A percentile compares a stretch with the other conserved stretches of the same genome.
These are phyloP conservation scores for Thymus quinquecostatus DNA, from an alignment of 257 asterid species.

Conservation along the genomic window DNA sequence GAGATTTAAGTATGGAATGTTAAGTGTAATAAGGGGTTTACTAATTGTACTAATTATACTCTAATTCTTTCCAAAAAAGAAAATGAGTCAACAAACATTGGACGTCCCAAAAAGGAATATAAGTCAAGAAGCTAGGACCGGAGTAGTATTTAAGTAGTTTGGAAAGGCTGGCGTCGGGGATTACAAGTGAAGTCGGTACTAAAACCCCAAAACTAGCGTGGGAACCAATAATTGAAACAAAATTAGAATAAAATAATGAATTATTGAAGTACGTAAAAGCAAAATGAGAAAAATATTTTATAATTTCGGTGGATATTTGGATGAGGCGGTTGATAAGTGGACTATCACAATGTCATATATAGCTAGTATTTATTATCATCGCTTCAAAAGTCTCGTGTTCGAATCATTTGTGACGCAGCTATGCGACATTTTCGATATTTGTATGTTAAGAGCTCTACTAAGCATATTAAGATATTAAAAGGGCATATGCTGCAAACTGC, in stretches of 20 bases:
- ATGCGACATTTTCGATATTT: too few relatives aligned
- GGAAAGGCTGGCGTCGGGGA: too few relatives aligned
- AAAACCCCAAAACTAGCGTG: background rate
- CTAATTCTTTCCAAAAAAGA: too few relatives aligned
- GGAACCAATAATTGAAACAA: constrained; percentile 1
- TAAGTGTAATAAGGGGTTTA: too few relatives aligned
- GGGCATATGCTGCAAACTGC: background rate
- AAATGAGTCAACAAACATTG: too few relatives aligned
- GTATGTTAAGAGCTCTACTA: too few relatives aligned
- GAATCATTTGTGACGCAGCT: too few relatives aligned
- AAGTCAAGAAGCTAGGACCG: too few relatives aligned
- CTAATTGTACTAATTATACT: too few relatives aligned
- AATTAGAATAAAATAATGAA: background rate
- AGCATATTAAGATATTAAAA: background rate
- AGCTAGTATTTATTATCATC: background rate
- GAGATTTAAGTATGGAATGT: too few relatives aligned
- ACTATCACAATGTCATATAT: background rate
- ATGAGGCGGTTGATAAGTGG: constrained; percentile 6
- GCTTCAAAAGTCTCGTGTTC: background rate
- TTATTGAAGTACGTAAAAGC: background rate
- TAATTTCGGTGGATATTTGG: background rate
- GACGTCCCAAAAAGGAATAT: too few relatives aligned
- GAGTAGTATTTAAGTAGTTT: too few relatives aligned
- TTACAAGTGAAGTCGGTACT: background rate
- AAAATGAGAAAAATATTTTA: background rate